Base-by-base conservation (phyloP, 495 filamentous ascomycete species). In the Annulohypoxylon moriforme region DNA sequence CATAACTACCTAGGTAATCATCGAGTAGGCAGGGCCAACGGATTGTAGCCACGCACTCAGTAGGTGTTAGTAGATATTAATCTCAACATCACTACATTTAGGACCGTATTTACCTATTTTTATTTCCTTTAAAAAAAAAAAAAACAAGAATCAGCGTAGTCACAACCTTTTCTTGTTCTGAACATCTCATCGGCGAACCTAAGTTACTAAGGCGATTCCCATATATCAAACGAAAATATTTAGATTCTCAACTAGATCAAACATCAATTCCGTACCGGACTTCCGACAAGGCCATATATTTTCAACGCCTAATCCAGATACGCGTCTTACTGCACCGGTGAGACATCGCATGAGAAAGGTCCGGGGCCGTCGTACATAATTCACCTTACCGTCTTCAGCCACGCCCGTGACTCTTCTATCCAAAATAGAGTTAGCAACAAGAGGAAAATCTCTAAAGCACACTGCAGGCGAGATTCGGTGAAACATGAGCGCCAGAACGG, bases 291-390 rank as follows among this genome's bases (percentile, higher is more conserved):
- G 5, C 33, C 47, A 59, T 58, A 62, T 33, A 38, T 24, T 40
- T 69, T 29, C 38, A 49, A 31, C 46, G 13, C 16, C 36, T n/a
- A 40, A 40, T 4, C 13, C 13, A 53, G 25, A 61, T 46, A 60
- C 59, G 63, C 69, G 69, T 63, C 44, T 42, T 72, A 72, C 64
- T 38, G 46, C 20, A 20, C 58, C 59, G 64, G 64, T 58, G 59
- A 72, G 53, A 72, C 69, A 72, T 64, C 14, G 22, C 20, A 60
- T 22, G 31, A 67, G 46, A 60, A 64, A 62, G 53, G 14, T 47
- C 42, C 59, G 59, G 49, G 14, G 18, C 6, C 18, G 59, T 62
- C 16, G 63, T 59, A 72, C 63, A 55, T 2, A 5, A 38, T 60
- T 46, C 20, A 22, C 25, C 36, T 44, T 38, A 36, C 47, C 34